Base-by-base conservation (phyloP, 768 basidiomycete genomes). In the Pleurotus pulmonarius region DNA sequence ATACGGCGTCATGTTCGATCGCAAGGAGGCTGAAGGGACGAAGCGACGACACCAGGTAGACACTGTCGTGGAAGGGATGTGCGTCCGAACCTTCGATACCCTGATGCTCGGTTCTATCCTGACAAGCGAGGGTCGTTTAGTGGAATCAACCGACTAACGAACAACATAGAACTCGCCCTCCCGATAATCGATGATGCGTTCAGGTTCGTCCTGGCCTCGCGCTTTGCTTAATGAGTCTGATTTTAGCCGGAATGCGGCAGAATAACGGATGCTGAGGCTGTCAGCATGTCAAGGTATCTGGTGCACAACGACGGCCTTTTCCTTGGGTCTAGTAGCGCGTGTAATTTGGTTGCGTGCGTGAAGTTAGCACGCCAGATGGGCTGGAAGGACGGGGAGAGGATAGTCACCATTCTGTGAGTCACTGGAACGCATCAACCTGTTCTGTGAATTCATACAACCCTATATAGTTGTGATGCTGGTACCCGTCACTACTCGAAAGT, bases 51-150 rank as follows among this genome's bases (percentile, higher is more conserved):
- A 96, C 67, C 94, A 96, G 69, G 93, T 98, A 12, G 96, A 98
- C 65, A 96, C 94, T 0, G 85, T 97, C 15, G 93, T 97, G n/a
- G 92, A 93, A 72, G 91, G 92, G 57, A 92, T 94, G 88, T 90
- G 62, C 41, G 72, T 69, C 15, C 39, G 15, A 39, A 34, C 13
- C 15, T 56, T 41, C 37, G 11, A 16, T 25, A 22, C 51, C 16
- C 54, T n/a, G 16, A 20, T 37, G 45, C 48, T 2, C 24, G 51
- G 55, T 18, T 26, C 26, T 45, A 29, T 49, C 34, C 60, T 34
- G 22, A 34, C 46, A 37, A 45, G 22, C 38, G 24, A 38, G 16
- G 26, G 29, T 37, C 18, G 26, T 54, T 39, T 56, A 96, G 94
- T 45, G 95, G 94, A 13, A 91, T 98, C 73, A 98, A 98, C 70